Conservation (phyloP, 495 filamentous ascomycete genomes). For the Alectoria sarmentosa region DNA sequence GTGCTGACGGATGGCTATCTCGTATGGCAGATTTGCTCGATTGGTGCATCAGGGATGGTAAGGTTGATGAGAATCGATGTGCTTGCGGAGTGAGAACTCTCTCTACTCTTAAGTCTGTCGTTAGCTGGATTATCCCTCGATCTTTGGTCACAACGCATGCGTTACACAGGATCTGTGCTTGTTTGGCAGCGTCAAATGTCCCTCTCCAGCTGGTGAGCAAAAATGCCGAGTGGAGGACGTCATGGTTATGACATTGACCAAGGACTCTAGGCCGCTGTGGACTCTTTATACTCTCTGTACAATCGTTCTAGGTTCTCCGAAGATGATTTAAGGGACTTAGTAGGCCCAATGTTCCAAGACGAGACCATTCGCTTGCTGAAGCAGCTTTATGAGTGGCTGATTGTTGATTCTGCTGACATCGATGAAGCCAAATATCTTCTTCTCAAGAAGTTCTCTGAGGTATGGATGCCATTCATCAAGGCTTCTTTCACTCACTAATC, state of each 20-base stretch:
- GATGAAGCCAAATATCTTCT: conserved; percentile 89
- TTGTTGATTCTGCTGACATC: conserved; percentile 68
- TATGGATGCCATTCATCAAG: conserved; percentile 29
- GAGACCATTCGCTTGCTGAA: conserved; percentile 65
- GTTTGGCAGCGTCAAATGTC: conserved; percentile 65
- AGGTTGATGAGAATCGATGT: conserved; percentile 53
- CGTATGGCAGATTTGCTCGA: conserved; percentile 68
- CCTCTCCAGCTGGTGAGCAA: conserved; percentile 61
- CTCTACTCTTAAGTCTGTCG: conserved; percentile 62
- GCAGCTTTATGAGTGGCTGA: conserved; percentile 74
- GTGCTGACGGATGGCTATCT: conserved; percentile 78
- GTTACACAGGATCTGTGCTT: conserved; percentile 64
- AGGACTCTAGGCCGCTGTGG: conserved; percentile 60
- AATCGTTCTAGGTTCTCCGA: conserved; percentile 64
- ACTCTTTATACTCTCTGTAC: conserved; percentile 77
- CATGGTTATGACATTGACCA: conserved; percentile 27
- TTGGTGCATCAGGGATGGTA: conserved; percentile 61
- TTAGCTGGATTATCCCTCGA: conserved; percentile 79
- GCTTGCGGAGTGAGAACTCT: conserved; percentile 67
- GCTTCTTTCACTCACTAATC: conserved; percentile 12
- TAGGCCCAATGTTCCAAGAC: conserved; percentile 68
- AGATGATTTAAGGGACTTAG: conserved; percentile 70
- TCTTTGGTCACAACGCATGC: conserved; percentile 63
- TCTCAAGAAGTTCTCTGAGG: conserved; percentile 90
- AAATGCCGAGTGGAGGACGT: not conserved